A percentile compares a stretch with the other conserved stretches of the same genome.
Evolutionary conservation across 345 rosid genomes (phyloP).

Genomic region (Populus simonii): DNA sequence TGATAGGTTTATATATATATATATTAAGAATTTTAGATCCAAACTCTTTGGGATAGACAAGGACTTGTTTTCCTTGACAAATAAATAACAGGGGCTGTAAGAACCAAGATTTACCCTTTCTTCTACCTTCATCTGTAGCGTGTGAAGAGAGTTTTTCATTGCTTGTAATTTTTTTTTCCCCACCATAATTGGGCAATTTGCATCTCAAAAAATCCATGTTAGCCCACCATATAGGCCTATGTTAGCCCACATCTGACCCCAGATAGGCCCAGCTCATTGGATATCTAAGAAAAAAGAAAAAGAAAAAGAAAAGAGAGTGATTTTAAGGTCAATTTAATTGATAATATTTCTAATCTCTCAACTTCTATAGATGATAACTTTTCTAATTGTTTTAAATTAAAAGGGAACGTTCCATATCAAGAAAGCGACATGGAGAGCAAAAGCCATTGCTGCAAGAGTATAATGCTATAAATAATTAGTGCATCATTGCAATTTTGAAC

Average conservation of each 20-base stretch:
- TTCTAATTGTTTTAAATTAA: background rate
- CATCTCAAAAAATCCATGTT: background rate
- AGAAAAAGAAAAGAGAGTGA: background rate
- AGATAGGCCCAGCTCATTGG: background rate
- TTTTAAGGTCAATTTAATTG: no score
- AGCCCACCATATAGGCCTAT: background rate
- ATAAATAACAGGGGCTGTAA: no score
- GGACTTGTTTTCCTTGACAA: no score
- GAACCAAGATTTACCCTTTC: no score
- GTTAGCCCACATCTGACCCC: background rate
- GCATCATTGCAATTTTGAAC: background rate
- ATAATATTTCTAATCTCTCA: no score
- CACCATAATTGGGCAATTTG: background rate
- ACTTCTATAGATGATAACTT: background rate
- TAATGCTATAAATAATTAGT: background rate
- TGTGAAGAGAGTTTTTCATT: no score
- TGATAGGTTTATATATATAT: no score
- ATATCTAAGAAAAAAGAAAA: no score
- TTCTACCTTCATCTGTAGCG: no score
- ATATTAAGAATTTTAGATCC: no score
- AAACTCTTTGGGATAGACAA: no score
- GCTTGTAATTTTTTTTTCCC: no score
- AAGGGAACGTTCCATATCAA: background rate
- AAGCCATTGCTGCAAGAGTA: background rate
- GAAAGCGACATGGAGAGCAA: background rate